Evolutionary conservation across 352 stramenopile species (phyloP), one percentile per base, ranked within the genome.

Genomic region (Phytophthora melonis): DNA sequence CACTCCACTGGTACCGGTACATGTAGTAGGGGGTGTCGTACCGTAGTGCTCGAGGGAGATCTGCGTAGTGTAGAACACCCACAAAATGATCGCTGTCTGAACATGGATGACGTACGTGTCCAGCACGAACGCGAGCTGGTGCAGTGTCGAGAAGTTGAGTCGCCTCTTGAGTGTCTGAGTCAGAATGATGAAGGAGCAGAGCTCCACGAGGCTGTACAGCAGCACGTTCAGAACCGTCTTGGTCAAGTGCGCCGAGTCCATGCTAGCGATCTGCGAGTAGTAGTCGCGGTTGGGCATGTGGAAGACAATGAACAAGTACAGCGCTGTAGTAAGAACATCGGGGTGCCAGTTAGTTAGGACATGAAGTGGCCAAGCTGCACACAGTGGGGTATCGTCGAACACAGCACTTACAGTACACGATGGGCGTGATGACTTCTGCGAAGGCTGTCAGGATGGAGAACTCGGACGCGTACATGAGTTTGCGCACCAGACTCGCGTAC

Each of bases 391-490:
- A n/a, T n/a, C n/a, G n/a, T n/a, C n/a, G n/a, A n/a, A n/a, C n/a
- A n/a, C n/a, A n/a, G n/a, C n/a, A n/a, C n/a, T n/a, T n/a, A 67
- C 60, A 67, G 16, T 67, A 67, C 14, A 67, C 60, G 47, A 67
- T 60, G 32, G 60, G 60, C 8, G 60, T 70, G 41, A 77, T 70
- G 13, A 77, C 63, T 39, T 82, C 75, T 13, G 56, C 65, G 30
- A 70, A 77, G 4, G 63, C 55, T 30, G 63, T 70, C 30, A 79
- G 71, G 18, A 79, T 70, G 13, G 71, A 74, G 23, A 79, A 77
- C 45, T 82, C 72, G 10, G 69, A 74, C 56, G 74, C 77, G 13
- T 79, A 72, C 49, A 82, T 75, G 56, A 82, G 32, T 23, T 79
- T 77, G 1, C 66, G 49, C 1, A 74, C 67, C 7, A 57, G 23